Evolutionary conservation across 2,329 filamentous ascomycete species (phyloP).

Genomic region (Endocalyx cinctus): DNA sequence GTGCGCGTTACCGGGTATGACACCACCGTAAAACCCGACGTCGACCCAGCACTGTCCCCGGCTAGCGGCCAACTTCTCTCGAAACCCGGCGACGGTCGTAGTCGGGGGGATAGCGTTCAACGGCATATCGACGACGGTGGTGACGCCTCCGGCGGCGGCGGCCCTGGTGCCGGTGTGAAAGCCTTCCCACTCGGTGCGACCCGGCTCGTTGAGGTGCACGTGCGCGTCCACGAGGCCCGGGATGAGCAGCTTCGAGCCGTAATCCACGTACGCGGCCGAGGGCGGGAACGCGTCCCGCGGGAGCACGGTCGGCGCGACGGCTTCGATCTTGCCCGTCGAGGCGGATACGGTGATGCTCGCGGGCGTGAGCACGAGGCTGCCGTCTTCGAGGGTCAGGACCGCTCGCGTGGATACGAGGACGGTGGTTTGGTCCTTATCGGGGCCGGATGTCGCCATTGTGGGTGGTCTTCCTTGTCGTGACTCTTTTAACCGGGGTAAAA

Average conservation of each 20-base stretch:
- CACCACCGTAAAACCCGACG: conserved; percentile 95
- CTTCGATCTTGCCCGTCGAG: conserved; percentile 76
- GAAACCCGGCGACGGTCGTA: conserved; percentile 76
- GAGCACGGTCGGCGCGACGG: conserved; percentile 69
- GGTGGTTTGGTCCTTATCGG: conserved; percentile 42
- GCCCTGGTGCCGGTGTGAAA: conserved; percentile 93
- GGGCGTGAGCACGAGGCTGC: conserved; percentile 62
- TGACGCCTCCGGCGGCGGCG: conserved; percentile 92
- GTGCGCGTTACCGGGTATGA: conserved; percentile 81
- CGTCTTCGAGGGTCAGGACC: conserved; percentile 66
- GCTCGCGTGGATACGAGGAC: conserved; percentile 82
- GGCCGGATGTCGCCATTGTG: conserved; percentile 18
- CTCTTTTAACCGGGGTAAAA: too few relatives aligned
- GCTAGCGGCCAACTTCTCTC: conserved; percentile 81
- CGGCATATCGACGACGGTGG: conserved; percentile 96
- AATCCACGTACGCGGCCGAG: conserved; percentile 71
- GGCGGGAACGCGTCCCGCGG: conserved; percentile 69
- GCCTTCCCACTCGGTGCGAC: conserved; percentile 96
- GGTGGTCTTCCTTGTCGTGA: too few relatives aligned
- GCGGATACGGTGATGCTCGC: conserved; percentile 80
- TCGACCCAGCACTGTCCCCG: conserved; percentile 93
- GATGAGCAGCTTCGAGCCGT: conserved; percentile 78
- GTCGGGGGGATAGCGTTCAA: conserved; percentile 95
- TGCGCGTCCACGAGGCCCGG: conserved; percentile 95
- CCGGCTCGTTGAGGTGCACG: conserved; percentile 95